A percentile compares a stretch with the other conserved stretches of the same genome.
Conservation (phyloP, 192 early-diverging fungal species). For the Coemansia asiatica region DNA sequence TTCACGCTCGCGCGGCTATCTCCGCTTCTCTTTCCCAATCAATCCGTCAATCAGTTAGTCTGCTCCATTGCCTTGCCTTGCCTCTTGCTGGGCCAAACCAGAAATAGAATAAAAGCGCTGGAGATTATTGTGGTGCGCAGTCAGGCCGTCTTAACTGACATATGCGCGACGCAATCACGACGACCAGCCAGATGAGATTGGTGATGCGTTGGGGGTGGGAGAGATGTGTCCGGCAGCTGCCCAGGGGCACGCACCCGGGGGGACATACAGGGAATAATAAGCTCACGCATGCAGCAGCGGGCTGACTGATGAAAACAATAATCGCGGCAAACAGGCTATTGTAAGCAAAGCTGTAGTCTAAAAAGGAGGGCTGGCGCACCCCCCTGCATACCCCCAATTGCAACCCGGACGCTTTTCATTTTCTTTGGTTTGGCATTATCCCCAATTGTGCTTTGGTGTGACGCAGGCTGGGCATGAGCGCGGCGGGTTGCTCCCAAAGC, state of each 20-base stretch:
- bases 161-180: neutral
- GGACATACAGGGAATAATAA: neutral
- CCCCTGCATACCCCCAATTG: neutral
- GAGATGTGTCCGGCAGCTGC: neutral
- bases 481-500: neutral
- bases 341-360: neutral
- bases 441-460: neutral
- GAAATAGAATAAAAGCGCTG: neutral
- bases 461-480: neutral
- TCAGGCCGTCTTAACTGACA: neutral
- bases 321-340: neutral
- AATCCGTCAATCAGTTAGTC: too few relatives aligned
- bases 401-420: neutral
- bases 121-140: neutral
- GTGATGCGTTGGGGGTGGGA: neutral
- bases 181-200: neutral
- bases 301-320: constrained; percentile 1
- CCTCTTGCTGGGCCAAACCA: neutral
- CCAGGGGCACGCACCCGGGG: neutral
- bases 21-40: too few relatives aligned
- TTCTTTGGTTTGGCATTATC: neutral
- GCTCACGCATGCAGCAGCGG: neutral
- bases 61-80: neutral
- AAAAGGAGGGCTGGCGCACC: neutral
- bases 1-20: neutral